Conservation (phyloP, 148 eudicot species). For the Fagopyrum homotropicum region DNA sequence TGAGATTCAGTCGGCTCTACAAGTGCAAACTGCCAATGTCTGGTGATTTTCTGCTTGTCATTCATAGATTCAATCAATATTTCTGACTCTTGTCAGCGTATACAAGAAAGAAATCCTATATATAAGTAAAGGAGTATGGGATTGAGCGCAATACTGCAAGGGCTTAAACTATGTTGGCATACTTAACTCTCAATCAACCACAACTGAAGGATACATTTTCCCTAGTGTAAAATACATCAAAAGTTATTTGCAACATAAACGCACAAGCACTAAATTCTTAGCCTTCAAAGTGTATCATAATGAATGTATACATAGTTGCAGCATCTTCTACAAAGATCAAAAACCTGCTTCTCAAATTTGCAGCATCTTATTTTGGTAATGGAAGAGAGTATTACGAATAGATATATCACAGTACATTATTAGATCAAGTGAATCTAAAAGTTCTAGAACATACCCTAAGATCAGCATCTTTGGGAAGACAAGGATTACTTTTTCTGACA, state of each 20-base stretch:
- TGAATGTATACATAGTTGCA: no score
- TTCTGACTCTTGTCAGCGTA: slow-evolving; percentile 35
- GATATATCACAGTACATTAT: background rate
- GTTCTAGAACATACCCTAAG: slow-evolving; percentile 31
- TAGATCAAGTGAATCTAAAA: background rate
- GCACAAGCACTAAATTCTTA: no score
- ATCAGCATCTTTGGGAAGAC: slow-evolving; percentile 14
- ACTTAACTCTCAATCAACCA: background rate
- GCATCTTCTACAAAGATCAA: no score
- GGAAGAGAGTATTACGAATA: background rate
- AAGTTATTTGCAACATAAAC: no score
- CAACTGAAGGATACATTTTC: background rate
- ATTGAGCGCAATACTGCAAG: background rate
- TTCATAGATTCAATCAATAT: slow-evolving; percentile 45
- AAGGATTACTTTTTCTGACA: slow-evolving; percentile 15
- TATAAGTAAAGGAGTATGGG: background rate
- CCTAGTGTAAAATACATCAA: background rate
- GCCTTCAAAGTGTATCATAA: no score
- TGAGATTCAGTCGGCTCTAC: slow-evolving; percentile 64
- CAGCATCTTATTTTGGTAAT: background rate
- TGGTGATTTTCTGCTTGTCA: slow-evolving; percentile 20
- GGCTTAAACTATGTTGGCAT: background rate
- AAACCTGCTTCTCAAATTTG: no score
- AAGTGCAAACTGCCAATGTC: slow-evolving; percentile 59
- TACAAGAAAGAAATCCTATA: background rate